Conservation (phyloP, 352 stramenopile genomes). For the Phytophthora syringae region DNA sequence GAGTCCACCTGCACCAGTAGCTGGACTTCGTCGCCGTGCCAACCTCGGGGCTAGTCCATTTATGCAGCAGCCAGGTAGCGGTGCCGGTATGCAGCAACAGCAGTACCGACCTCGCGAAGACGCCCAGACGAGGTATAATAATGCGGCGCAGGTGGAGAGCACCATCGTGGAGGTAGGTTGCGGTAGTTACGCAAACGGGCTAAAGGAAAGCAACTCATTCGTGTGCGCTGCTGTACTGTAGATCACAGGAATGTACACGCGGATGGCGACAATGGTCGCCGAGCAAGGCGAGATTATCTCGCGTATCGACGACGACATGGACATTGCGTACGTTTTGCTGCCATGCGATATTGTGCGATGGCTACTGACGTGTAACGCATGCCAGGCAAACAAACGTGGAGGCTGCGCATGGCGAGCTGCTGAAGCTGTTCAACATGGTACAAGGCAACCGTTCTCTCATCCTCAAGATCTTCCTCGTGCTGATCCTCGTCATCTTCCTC, state of each 20-base stretch:
- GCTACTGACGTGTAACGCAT: conserved; percentile 10
- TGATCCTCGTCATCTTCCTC: conserved; percentile 86
- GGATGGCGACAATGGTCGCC: conserved; percentile 84
- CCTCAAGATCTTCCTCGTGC: conserved; percentile 86
- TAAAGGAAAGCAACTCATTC: no score
- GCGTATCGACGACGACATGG: conserved; percentile 88
- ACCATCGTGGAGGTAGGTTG: conserved; percentile 81
- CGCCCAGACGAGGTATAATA: conserved; percentile 74
- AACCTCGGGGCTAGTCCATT: conserved; percentile 75
- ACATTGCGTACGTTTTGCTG: conserved; percentile 72
- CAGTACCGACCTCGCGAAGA: conserved; percentile 75
- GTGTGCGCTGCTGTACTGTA: conserved; percentile 17
- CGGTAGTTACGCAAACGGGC: neutral
- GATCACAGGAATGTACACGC: conserved; percentile 89
- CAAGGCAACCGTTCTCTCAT: conserved; percentile 83
- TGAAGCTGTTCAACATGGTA: conserved; percentile 89
- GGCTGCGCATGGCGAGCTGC: conserved; percentile 70
- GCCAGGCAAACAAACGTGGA: conserved; percentile 80
- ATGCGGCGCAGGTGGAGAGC: conserved; percentile 81
- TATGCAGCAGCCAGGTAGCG: conserved; percentile 64
- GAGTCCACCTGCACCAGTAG: conserved; percentile 27
- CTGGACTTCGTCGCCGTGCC: conserved; percentile 64
- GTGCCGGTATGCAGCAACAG: conserved; percentile 46
- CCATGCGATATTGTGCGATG: neutral
- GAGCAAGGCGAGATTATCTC: conserved; percentile 84